Evolutionary conservation across 1,139 yeast species (phyloP).

Genomic region (Geotrichum siamense): DNA sequence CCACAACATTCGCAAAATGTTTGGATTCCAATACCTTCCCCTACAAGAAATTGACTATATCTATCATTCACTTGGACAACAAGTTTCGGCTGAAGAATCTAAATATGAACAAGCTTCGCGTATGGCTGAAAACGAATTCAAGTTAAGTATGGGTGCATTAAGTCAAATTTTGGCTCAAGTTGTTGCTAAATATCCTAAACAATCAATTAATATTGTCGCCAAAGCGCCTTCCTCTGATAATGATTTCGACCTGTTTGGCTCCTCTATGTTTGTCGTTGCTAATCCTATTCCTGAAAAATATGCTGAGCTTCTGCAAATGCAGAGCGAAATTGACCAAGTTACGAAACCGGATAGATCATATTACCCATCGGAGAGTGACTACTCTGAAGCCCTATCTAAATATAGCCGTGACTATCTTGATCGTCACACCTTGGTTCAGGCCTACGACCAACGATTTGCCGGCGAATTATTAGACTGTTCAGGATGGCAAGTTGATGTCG

Average conservation of each 20-base stretch:
- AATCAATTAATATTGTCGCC: slow-evolving; percentile 28
- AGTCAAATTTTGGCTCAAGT: slow-evolving; percentile 44
- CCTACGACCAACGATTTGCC: slow-evolving; percentile 3
- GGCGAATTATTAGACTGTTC: slow-evolving; percentile 7
- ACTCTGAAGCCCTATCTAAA: not conserved
- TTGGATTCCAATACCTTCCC: slow-evolving; percentile 88
- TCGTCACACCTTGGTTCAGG: slow-evolving; percentile 11
- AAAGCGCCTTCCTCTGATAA: slow-evolving; percentile 23
- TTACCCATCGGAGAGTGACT: not conserved
- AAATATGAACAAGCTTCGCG: slow-evolving; percentile 36
- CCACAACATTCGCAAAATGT: slow-evolving; percentile 71
- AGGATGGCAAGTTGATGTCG: slow-evolving; percentile 12
- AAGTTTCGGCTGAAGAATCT: slow-evolving; percentile 12
- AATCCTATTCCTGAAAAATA: slow-evolving; percentile 31
- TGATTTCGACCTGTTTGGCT: slow-evolving; percentile 6
- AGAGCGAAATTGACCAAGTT: not conserved
- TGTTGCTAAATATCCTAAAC: slow-evolving; percentile 27
- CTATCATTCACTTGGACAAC: slow-evolving; percentile 38
- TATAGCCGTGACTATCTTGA: slow-evolving; percentile 10
- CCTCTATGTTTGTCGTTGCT: slow-evolving; percentile 28
- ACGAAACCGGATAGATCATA: not conserved
- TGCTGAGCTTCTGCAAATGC: slow-evolving; percentile 24
- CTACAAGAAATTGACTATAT: slow-evolving; percentile 60
- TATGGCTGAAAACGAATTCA: slow-evolving; percentile 70
- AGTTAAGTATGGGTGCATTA: slow-evolving; percentile 53